phyloP scores from a whole-genome alignment of 2,329 filamentous ascomycete species.

The Zasmidium cellare region DNA sequence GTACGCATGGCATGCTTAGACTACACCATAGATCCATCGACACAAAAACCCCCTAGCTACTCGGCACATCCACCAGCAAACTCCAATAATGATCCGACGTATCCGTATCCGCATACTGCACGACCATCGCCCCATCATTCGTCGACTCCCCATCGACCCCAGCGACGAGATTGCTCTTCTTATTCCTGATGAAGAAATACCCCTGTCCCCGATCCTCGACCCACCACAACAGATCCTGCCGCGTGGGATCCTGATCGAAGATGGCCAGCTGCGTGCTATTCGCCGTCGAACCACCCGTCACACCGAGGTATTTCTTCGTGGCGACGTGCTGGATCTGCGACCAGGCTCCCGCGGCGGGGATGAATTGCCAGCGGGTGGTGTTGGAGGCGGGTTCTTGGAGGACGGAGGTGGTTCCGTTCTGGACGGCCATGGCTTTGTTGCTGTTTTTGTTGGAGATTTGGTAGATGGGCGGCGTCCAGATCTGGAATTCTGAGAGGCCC shows the following conservation, averaged over 20 bases:
- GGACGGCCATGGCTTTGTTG: not conserved
- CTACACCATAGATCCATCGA: too few relatives aligned
- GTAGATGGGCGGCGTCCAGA: not conserved
- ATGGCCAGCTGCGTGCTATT: not conserved
- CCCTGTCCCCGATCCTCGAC: not conserved
- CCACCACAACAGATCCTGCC: not conserved
- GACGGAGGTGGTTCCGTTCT: not conserved
- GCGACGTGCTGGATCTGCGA: not conserved
- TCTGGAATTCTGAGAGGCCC: not conserved
- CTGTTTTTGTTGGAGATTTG: not conserved
- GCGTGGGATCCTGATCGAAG: not conserved
- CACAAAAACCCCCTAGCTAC: too few relatives aligned
- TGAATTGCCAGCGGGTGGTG: not conserved
- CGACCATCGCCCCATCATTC: not conserved
- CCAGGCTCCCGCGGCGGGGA: not conserved
- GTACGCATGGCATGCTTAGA: too few relatives aligned
- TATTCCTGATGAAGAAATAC: constrained; percentile 1
- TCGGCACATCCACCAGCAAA: too few relatives aligned
- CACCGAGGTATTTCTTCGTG: not conserved
- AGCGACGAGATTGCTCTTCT: not conserved
- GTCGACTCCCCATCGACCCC: not conserved
- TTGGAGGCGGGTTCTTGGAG: not conserved
- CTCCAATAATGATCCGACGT: constrained; percentile 1
- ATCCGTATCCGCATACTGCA: not conserved
- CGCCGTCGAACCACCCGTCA: not conserved